Evolutionary conservation across 176 grass and related monocot genomes (phyloP), one percentile per base, ranked within the genome.

Genomic region (Ensete glaucum): DNA sequence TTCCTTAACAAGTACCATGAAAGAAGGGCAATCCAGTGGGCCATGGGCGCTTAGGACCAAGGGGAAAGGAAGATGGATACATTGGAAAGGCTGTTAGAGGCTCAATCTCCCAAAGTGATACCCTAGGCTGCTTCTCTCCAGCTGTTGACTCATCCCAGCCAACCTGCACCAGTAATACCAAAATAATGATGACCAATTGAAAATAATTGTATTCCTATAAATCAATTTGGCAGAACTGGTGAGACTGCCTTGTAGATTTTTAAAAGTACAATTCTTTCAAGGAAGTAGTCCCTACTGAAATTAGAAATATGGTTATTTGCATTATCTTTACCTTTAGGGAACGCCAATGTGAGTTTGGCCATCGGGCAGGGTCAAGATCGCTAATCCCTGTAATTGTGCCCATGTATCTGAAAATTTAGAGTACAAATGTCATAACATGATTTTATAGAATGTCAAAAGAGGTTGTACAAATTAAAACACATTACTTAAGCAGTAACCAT

Each of bases 71-170:
- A 78, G 95, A 89, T 67, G 91, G 88, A 60, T 99, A 99, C 88
- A 99, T 99, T 58, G 95, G 91, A 77, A 99, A 99, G 80, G 95
- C 91, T 83, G 95, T 99, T 68, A 99, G 83, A 52, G 95, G 95
- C 52, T 99, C 95, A 82, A 99, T 99, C 85, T 99, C 95, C 95
- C 95, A 99, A 64, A 94, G 88, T 25, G 95, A 99, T 54, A 99
- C 95, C 80, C 95, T 94, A 59, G 90, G 95, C 17, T 99, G 95
- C 74, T 91, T 89, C 82, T 99, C 95, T 83, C 96, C 90, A 62
- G 96, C 86, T 78, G 91, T 99, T 66, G 96, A 99, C 77, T 99
- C 96, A 74, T 99, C 96, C 96, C 96, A 99, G 63, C 96, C 96
- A 81, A 99, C 96, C 96, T 99, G 76, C 50, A 83, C 73, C 77